Evolutionary conservation across 345 rosid species (phyloP), one percentile per base, ranked within the genome.

Genomic region (Garcia nutans): DNA sequence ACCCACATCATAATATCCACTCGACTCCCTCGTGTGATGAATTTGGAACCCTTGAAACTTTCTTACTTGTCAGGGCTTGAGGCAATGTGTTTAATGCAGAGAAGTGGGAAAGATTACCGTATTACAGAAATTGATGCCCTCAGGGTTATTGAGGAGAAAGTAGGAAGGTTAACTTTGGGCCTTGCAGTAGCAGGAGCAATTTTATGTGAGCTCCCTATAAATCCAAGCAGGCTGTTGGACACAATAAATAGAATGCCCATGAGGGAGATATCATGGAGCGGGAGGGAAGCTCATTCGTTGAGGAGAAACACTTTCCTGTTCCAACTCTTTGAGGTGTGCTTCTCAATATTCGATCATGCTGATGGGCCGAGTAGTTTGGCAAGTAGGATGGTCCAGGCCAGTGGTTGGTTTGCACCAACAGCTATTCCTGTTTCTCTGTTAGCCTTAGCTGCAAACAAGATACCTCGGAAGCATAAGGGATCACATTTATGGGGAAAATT

Each of bases 331-430:
- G 98, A 96, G 87, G 98, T 92, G 19, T 96, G 99, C 74, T 93
- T 96, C 86, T 93, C 98, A 6, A 91, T 96, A 72, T 96, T 93
- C 62, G 98, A 93, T 79, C 99, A 96, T 49, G 95, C 95, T 0
- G 97, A 96, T 58, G 91, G 97, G 62, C 95, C 91, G 0, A 82
- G 93, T 77, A 92, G 98, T 90, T 82, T 96, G 73, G 97, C 99
- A n/a, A 89, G 91, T 6, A 86, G 95, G 75, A 96, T 96, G 98
- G 95, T 89, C 61, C 90, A 84, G 73, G 96, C 88, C 6, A 87
- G 98, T 62, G 91, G 93, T 41, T 96, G 99, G 99, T 92, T 96
- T 81, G 97, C 97, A 33, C 98, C 98, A 2, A 86, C 91, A 31
- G 88, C 92, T 4, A 74, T 96, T 67, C 95, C 99, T 0, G 82